These are phyloP conservation scores for Closterium sp. DNA, from an alignment of 139 green algal species.

Conservation along the genomic window DNA sequence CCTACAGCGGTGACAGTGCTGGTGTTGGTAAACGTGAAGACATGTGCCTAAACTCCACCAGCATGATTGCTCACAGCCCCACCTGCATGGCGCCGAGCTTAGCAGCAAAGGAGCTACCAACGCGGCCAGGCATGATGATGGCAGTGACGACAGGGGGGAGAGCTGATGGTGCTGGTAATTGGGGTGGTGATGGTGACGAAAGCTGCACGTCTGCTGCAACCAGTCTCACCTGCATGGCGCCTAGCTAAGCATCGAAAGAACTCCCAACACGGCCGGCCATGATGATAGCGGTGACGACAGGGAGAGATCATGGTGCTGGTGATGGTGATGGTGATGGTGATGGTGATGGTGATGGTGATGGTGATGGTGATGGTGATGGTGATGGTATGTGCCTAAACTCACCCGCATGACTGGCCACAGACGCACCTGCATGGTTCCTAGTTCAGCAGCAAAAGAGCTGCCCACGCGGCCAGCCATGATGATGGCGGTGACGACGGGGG, in stretches of 20 bases:
- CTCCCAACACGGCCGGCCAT: constrained; percentile 89
- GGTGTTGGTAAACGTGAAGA: too few relatives aligned
- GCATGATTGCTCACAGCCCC: too few relatives aligned
- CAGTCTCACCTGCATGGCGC: constrained; percentile 88
- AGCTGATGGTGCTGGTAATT: neutral
- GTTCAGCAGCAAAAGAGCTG: constrained; percentile 93
- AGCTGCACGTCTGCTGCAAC: too few relatives aligned
- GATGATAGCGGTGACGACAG: constrained; percentile 96
- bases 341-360: too few relatives aligned
- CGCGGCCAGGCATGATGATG: neutral
- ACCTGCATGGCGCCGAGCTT: neutral
- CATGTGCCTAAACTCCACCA: too few relatives aligned
- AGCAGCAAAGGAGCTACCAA: neutral
- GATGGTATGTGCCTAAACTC: too few relatives aligned
- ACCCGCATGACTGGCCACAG: too few relatives aligned
- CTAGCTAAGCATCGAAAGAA: constrained; percentile 95
- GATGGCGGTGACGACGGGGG: constrained; percentile 95
- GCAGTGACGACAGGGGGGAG: neutral
- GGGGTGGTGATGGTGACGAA: neutral
- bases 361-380: neutral
- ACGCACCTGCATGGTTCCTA: constrained; percentile 94
- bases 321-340: too few relatives aligned
- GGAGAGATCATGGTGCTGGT: constrained; percentile 53
- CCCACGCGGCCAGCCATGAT: constrained; percentile 95
- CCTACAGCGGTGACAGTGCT: too few relatives aligned